Conservation (phyloP, 148 eudicot species). For the Drosera capensis region DNA sequence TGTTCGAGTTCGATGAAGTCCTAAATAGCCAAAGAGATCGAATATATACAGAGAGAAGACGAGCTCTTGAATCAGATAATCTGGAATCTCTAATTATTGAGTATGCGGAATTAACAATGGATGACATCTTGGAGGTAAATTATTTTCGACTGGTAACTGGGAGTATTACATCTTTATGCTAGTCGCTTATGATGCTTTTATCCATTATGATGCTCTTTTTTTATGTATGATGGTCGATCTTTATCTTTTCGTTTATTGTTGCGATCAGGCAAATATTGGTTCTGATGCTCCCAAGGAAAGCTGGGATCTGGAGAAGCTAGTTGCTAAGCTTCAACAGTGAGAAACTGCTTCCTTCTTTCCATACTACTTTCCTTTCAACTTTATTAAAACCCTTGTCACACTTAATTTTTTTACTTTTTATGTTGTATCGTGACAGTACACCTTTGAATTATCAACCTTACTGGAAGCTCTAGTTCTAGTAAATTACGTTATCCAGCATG, state of each 20-base stretch:
- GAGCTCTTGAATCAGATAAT: constrained; percentile 82
- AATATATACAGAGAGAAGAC: constrained; percentile 88
- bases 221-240: not conserved
- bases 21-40: constrained; percentile 99
- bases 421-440: too few species aligned
- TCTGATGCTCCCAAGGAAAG: constrained; percentile 76
- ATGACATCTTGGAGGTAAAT: constrained; percentile 88
- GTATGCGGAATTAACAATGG: constrained; percentile 96
- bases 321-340: constrained; percentile 86
- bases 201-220: constrained; percentile 3
- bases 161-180: not conserved
- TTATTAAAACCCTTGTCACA: not conserved
- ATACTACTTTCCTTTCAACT: constrained; percentile 3
- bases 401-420: not conserved
- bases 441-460: too few species aligned
- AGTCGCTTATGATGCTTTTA: not conserved
- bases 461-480: too few species aligned
- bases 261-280: constrained; percentile 81
- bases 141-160: not conserved
- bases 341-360: constrained; percentile 10
- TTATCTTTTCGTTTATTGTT: constrained; percentile 3
- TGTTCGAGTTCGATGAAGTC: constrained; percentile 95
- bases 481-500: too few species aligned
- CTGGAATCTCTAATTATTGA: constrained; percentile 83
- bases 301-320: constrained; percentile 93